Conservation (phyloP, 345 rosid species). For the Euphorbia peplus region DNA sequence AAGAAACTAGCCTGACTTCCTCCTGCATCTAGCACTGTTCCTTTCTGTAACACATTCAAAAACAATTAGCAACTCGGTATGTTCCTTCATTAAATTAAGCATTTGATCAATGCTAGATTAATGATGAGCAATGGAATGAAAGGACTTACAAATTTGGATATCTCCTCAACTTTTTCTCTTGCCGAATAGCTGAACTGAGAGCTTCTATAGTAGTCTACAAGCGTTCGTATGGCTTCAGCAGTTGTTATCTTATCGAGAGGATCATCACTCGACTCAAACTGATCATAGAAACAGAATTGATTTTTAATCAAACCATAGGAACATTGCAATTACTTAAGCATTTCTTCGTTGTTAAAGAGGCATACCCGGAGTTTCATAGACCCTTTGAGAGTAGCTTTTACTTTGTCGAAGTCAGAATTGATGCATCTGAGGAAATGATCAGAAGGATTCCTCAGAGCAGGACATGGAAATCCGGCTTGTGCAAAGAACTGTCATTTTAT, state of each 20-base stretch:
- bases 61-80: no score
- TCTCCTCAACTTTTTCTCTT: slow-evolving; percentile 67
- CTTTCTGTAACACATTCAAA: slow-evolving; percentile 52
- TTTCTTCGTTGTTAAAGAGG: background rate
- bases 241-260: slow-evolving; percentile 86
- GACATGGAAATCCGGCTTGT: slow-evolving; percentile 95
- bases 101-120: no score
- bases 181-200: slow-evolving; percentile 65
- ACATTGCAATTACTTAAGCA: slow-evolving; percentile 7
- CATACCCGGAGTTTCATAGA: slow-evolving; percentile 82
- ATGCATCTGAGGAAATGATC: slow-evolving; percentile 94
- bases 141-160: slow-evolving; percentile 76
- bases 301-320: background rate
- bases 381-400: slow-evolving; percentile 86
- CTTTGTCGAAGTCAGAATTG: slow-evolving; percentile 93
- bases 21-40: slow-evolving; percentile 82
- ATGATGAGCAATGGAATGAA: background rate
- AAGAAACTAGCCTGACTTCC: slow-evolving; percentile 97
- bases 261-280: slow-evolving; percentile 75
- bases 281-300: slow-evolving; percentile 13
- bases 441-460: slow-evolving; percentile 89
- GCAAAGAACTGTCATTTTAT: slow-evolving; percentile 75
- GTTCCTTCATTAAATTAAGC: no score
- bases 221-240: slow-evolving; percentile 64
- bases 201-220: slow-evolving; percentile 59